Conservation (phyloP, 2,329 filamentous ascomycete species). For the Epichloe glyceriae region DNA sequence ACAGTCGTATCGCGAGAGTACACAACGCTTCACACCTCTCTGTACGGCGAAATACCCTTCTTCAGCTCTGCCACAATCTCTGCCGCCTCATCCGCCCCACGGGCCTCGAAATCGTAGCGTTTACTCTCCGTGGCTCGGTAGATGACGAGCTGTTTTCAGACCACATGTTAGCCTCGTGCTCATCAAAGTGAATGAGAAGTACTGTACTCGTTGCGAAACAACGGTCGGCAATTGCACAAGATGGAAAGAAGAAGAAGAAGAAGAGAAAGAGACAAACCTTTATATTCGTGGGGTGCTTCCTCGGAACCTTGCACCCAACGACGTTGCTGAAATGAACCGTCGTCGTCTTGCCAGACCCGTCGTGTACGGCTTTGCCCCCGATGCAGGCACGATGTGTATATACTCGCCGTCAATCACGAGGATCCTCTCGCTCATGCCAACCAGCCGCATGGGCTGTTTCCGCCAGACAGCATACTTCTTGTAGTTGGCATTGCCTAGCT, state of each 20-base stretch:
- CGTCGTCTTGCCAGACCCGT: slow-evolving; percentile 56
- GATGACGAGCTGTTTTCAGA: slow-evolving; percentile 44
- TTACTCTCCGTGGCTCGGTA: slow-evolving; percentile 67
- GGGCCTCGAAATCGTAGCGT: slow-evolving; percentile 76
- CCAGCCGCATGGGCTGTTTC: slow-evolving; percentile 71
- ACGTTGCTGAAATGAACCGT: slow-evolving; percentile 75
- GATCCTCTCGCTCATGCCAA: slow-evolving; percentile 61
- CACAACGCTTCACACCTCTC: slow-evolving; percentile 26
- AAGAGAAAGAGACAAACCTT: slow-evolving; percentile 38
- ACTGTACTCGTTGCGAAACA: too few relatives aligned
- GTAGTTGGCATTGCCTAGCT: slow-evolving; percentile 46
- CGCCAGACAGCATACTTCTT: slow-evolving; percentile 71
- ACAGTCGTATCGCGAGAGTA: too few relatives aligned
- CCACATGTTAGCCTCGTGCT: background rate
- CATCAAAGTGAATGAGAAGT: too few relatives aligned
- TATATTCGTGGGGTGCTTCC: slow-evolving; percentile 70
- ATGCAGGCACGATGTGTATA: slow-evolving; percentile 68
- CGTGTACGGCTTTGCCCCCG: slow-evolving; percentile 52
- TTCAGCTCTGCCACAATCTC: slow-evolving; percentile 70
- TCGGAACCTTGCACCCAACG: slow-evolving; percentile 67
- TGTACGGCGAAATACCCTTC: slow-evolving; percentile 58
- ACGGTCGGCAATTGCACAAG: too few relatives aligned
- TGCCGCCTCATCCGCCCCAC: slow-evolving; percentile 55
- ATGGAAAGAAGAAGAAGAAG: background rate
- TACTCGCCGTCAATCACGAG: slow-evolving; percentile 77